phyloP scores from a whole-genome alignment of 306 rosid species.

The Castanea sativa region DNA sequence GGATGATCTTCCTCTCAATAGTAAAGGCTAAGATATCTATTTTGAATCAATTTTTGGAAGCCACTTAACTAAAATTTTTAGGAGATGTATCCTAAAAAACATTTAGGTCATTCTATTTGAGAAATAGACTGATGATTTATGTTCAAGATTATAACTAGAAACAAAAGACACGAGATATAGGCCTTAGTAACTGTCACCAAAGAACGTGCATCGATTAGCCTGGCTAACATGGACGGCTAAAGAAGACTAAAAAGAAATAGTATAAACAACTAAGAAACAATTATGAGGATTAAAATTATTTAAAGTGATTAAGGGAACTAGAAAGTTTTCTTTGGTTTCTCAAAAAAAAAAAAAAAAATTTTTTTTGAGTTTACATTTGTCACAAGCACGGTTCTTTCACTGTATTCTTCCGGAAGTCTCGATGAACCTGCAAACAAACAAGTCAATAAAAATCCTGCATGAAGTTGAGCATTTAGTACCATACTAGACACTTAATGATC shows the following conservation, averaged over 20 bases:
- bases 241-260: neutral
- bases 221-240: neutral
- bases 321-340: neutral
- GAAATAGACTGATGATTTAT: neutral
- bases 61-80: neutral
- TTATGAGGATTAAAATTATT: neutral
- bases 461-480: neutral
- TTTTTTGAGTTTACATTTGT: constrained; percentile 22
- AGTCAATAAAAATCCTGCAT: neutral
- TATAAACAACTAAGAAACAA: neutral
- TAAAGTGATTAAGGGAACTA: neutral
- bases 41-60: neutral
- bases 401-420: constrained; percentile 4
- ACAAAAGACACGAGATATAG: neutral
- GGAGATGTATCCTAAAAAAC: neutral
- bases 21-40: neutral
- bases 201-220: neutral
- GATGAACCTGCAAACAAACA: constrained; percentile 18
- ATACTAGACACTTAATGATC: neutral
- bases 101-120: neutral
- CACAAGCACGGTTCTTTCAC: constrained; percentile 28
- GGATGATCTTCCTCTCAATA: neutral
- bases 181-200: neutral
- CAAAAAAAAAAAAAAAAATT: too few relatives aligned
- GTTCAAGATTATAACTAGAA: neutral